Evolutionary conservation across 768 basidiomycete genomes (phyloP).

Genomic region (Holtermanniella nyarrowii): DNA sequence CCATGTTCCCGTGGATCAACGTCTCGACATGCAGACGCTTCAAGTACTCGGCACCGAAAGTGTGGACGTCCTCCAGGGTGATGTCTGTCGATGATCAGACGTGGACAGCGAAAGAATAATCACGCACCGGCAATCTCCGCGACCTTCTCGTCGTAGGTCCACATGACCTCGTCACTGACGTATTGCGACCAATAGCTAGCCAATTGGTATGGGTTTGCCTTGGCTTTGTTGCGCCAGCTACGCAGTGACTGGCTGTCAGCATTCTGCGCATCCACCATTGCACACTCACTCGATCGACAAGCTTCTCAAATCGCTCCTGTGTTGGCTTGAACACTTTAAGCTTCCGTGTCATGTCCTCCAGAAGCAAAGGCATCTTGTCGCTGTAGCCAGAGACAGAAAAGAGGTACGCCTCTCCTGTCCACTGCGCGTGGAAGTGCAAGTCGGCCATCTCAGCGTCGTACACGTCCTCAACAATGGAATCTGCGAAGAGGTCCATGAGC

Average conservation of each 20-base stretch:
- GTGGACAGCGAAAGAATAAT: not conserved
- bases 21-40: constrained; percentile 59
- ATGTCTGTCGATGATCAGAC: constrained; percentile 47
- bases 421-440: constrained; percentile 58
- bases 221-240: constrained; percentile 75
- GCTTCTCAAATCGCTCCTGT: constrained; percentile 62
- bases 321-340: constrained; percentile 56
- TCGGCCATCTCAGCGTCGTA: constrained; percentile 92
- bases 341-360: constrained; percentile 60
- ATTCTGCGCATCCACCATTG: not conserved
- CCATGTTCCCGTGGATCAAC: constrained; percentile 73
- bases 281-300: constrained; percentile 65
- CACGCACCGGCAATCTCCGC: constrained; percentile 60
- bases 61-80: constrained; percentile 58
- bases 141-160: constrained; percentile 68
- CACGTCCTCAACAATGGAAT: constrained; percentile 77
- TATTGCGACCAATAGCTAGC: constrained; percentile 68
- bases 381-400: constrained; percentile 75
- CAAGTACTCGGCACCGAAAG: constrained; percentile 54
- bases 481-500: constrained; percentile 73
- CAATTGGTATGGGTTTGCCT: constrained; percentile 69
- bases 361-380: constrained; percentile 69
- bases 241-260: constrained; percentile 51
- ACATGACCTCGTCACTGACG: constrained; percentile 56
- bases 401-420: constrained; percentile 56